phyloP scores from a whole-genome alignment of 306 rosid species.

The Cucurbita ficifolia region DNA sequence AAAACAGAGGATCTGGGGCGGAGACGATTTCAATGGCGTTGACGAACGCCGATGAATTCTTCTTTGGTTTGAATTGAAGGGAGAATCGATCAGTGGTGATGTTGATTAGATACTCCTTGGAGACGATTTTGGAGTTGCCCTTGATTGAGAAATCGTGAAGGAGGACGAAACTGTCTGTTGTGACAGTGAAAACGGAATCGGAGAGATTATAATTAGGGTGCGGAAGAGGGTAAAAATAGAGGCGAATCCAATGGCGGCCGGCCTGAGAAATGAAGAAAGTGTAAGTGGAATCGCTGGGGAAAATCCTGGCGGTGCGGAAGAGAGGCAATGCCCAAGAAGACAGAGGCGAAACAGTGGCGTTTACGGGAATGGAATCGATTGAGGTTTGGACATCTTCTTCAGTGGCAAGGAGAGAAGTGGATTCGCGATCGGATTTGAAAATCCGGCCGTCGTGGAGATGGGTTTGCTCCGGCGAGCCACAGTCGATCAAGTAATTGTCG shows the following conservation, averaged over 20 bases:
- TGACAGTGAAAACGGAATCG: constrained; percentile 38
- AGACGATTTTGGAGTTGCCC: constrained; percentile 17
- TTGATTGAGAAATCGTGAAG: constrained; percentile 36
- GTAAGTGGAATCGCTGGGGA: constrained; percentile 33
- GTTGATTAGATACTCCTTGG: constrained; percentile 52
- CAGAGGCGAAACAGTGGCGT: constrained; percentile 12
- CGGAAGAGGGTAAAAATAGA: constrained; percentile 55
- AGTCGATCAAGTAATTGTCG: constrained; percentile 55
- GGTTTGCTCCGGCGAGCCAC: constrained; percentile 40
- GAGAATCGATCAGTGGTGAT: constrained; percentile 33
- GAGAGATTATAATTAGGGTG: constrained; percentile 35
- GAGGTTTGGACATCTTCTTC: constrained; percentile 35
- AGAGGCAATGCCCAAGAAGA: constrained; percentile 32
- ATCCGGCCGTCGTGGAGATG: constrained; percentile 39
- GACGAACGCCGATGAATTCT: constrained; percentile 46
- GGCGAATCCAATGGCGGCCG: constrained; percentile 63
- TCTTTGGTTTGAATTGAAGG: constrained; percentile 44
- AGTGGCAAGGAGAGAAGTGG: constrained; percentile 44
- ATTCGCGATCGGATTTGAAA: constrained; percentile 61
- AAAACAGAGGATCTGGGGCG: constrained; percentile 42
- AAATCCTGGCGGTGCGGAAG: constrained; percentile 39
- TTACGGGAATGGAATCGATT: constrained; percentile 16
- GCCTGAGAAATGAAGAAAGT: constrained; percentile 41
- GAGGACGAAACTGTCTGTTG: constrained; percentile 34
- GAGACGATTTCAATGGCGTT: constrained; percentile 79